phyloP scores from a whole-genome alignment of 139 green algal genomes.

The Astrephomene gubernaculifera region DNA sequence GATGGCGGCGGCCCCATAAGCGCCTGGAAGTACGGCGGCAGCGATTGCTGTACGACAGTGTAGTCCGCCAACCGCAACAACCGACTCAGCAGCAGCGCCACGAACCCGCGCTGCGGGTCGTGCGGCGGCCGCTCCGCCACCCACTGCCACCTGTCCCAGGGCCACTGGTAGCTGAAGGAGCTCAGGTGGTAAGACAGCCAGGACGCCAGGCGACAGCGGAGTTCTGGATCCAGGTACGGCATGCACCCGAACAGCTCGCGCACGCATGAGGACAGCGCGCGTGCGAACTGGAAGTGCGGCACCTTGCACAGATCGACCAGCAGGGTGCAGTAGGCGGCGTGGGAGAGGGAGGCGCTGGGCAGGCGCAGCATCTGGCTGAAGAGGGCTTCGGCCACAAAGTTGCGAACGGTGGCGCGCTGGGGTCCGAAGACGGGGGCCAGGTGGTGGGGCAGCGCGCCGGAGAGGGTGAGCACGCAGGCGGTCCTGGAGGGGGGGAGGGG shows the following conservation, averaged over 20 bases:
- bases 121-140: slow-evolving; percentile 74
- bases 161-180: slow-evolving; percentile 92
- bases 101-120: slow-evolving; percentile 80
- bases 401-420: slow-evolving; percentile 33
- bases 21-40: slow-evolving; percentile 67
- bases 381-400: slow-evolving; percentile 80
- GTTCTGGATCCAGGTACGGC: slow-evolving; percentile 78
- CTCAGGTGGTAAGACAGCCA: slow-evolving; percentile 94
- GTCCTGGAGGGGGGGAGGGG: slow-evolving; percentile 2
- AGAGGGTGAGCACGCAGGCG: slow-evolving; percentile 41
- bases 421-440: slow-evolving; percentile 16
- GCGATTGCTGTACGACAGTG: slow-evolving; percentile 36
- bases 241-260: slow-evolving; percentile 73
- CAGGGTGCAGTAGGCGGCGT: slow-evolving; percentile 86
- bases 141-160: slow-evolving; percentile 79
- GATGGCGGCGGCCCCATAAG: slow-evolving; percentile 71
- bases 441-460: slow-evolving; percentile 39
- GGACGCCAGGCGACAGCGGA: slow-evolving; percentile 72
- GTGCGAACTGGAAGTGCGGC: slow-evolving; percentile 46
- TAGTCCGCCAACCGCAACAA: slow-evolving; percentile 80
- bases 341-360: slow-evolving; percentile 72
- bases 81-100: slow-evolving; percentile 66
- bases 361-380: slow-evolving; percentile 90
- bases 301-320: slow-evolving; percentile 90
- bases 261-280: slow-evolving; percentile 67